A percentile compares a stretch with the other conserved stretches of the same genome.
These are phyloP conservation scores for Chlamydomonas sphaeroides DNA, from an alignment of 139 green algal species.

Conservation along the genomic window DNA sequence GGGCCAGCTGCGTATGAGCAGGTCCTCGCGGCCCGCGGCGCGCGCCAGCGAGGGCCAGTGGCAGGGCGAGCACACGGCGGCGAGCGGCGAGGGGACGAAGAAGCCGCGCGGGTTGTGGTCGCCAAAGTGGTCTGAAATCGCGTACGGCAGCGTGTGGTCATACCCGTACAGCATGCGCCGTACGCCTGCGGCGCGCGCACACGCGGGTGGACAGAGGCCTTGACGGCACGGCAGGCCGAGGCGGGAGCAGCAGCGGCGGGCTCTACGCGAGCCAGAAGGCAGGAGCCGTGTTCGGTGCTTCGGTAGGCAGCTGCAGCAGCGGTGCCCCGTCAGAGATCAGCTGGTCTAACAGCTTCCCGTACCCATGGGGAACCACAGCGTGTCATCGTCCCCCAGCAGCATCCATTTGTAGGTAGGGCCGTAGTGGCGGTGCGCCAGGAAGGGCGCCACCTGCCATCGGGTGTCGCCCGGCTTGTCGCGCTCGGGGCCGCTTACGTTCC, in stretches of 20 bases:
- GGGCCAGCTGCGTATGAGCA: neutral
- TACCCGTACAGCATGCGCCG: constrained; percentile 17
- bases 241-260: no score
- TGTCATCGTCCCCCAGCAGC: constrained; percentile 39
- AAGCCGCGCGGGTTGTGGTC: constrained; percentile 32
- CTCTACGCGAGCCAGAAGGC: no score
- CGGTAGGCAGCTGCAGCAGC: no score
- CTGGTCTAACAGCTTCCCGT: no score
- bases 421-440: constrained; percentile 37
- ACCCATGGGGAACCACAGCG: constrained; percentile 39
- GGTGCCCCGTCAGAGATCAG: no score
- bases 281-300: no score
- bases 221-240: no score
- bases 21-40: neutral
- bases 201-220: neutral
- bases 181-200: neutral
- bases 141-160: constrained; percentile 27
- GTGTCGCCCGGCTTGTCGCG: constrained; percentile 29
- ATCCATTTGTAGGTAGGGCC: constrained; percentile 30
- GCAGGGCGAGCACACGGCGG: constrained; percentile 29
- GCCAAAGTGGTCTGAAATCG: constrained; percentile 18
- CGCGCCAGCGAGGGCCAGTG: constrained; percentile 11
- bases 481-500: constrained; percentile 14
- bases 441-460: constrained; percentile 29
- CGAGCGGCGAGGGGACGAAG: constrained; percentile 25